These are phyloP conservation scores for Ilex aquifolium DNA, from an alignment of 257 asterid species.

Conservation along the genomic window DNA sequence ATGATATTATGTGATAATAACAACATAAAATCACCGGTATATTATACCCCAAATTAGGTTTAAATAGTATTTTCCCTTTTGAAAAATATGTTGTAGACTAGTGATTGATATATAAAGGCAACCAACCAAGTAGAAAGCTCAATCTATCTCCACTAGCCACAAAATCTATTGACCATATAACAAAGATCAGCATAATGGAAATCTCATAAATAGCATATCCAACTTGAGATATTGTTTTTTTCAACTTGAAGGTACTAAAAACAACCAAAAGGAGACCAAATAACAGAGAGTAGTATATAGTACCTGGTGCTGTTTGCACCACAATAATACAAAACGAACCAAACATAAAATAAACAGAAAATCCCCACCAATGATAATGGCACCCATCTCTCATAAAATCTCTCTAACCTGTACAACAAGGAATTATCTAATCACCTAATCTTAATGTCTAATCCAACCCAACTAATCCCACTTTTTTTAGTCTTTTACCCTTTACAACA, in stretches of 20 bases:
- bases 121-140: no score
- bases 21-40: no score
- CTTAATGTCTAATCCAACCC: slow-evolving; percentile 31
- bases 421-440: slow-evolving; percentile 25
- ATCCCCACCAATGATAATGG: slow-evolving; percentile 22
- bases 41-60: no score
- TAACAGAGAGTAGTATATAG: not conserved
- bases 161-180: no score
- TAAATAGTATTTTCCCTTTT: no score
- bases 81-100: no score
- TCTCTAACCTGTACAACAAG: slow-evolving; percentile 26
- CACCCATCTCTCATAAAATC: slow-evolving; percentile 17
- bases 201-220: not conserved
- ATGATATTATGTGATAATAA: no score
- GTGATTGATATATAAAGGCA: no score
- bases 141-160: no score
- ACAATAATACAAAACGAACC: no score
- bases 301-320: not conserved
- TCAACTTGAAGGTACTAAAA: not conserved
- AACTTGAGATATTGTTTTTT: not conserved
- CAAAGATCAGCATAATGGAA: not conserved
- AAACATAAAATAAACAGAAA: not conserved
- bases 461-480: slow-evolving; percentile 12
- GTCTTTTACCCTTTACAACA: slow-evolving; percentile 30
- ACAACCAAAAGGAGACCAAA: not conserved